Evolutionary conservation across 2,329 filamentous ascomycete species (phyloP), one percentile per base, ranked within the genome.

Genomic region (Simplicillium aogashimaense): DNA sequence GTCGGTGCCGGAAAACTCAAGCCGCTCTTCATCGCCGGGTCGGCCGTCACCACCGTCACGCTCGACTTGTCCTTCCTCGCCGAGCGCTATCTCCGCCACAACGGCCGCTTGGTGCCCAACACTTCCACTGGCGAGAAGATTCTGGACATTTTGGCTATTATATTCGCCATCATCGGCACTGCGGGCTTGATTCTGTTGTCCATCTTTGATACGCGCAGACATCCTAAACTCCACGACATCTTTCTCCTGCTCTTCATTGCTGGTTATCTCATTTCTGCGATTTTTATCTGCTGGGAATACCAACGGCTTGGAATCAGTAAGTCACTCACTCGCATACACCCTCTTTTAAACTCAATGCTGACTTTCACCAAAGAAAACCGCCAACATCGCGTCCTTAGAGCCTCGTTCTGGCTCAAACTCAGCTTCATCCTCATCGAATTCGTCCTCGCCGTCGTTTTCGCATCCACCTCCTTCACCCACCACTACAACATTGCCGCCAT

Each of bases 221-320:
- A 95, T 57, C 69, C 70, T 2, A 60, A 50, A 2, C 57, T 84
- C 43, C 92, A 98, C 57, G 70, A 86, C 53, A 67, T 78, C 2
- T 94, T 94, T 62, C 65, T 98, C 29, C 62, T 76, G 1, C 61
- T 95, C 38, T 98, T 98, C 60, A 86, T 95, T 57, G 78, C 61
- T 12, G 92, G 87, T 29, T 97, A 94, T 59, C 67, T 95, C 40
- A 56, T 95, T 40, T 86, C 81, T 4, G 89, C 90, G 41, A 73
- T 95, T 16, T 90, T 89, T 60, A 83, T 90, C 49, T 95, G 89
- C 66, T 80, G 78, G 66, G 88, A 95, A 59, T 95, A 94, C 60
- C 83, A 90, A 53, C 80, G 86, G 3, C 73, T 97, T 1, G 87
- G 88, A 18, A 78, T 83, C 39, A 81, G 74, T 76, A 59, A 40